These are phyloP conservation scores for Sherardia arvensis DNA, from an alignment of 257 asterid genomes.

Conservation along the genomic window DNA sequence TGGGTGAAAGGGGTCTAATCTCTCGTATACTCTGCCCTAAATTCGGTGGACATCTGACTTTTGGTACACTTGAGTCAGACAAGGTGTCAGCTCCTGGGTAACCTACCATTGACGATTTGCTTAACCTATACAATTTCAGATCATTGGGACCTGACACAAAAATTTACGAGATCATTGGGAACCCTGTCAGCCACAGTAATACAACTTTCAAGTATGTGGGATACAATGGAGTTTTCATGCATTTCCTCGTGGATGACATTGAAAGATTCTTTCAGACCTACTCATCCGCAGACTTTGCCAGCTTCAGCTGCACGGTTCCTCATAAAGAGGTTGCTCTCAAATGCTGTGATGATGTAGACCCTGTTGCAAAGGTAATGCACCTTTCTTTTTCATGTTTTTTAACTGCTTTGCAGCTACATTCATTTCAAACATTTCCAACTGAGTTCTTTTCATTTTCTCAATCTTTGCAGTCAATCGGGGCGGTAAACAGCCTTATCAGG, in stretches of 20 bases:
- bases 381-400: not conserved
- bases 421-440: not conserved
- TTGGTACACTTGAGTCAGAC: conserved; percentile 74
- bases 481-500: conserved; percentile 69
- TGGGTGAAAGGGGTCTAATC: conserved; percentile 95
- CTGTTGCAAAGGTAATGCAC: conserved; percentile 80
- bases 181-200: conserved; percentile 93
- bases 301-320: conserved; percentile 96
- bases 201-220: conserved; percentile 66
- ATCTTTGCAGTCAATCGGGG: conserved; percentile 71
- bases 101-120: conserved; percentile 77
- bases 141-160: conserved; percentile 72
- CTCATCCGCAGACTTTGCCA: conserved; percentile 69
- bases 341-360: conserved; percentile 79
- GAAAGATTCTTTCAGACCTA: conserved; percentile 57
- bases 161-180: conserved; percentile 80
- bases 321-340: conserved; percentile 74
- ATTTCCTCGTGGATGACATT: conserved; percentile 77
- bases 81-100: conserved; percentile 98
- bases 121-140: conserved; percentile 72
- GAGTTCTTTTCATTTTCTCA: conserved; percentile 10
- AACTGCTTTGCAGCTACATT: not conserved
- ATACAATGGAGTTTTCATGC: conserved; percentile 64
- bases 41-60: conserved; percentile 94
- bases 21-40: conserved; percentile 88